Evolutionary conservation across 2,329 filamentous ascomycete genomes (phyloP), one percentile per base, ranked within the genome.

Genomic region (Verticillium isaacii): DNA sequence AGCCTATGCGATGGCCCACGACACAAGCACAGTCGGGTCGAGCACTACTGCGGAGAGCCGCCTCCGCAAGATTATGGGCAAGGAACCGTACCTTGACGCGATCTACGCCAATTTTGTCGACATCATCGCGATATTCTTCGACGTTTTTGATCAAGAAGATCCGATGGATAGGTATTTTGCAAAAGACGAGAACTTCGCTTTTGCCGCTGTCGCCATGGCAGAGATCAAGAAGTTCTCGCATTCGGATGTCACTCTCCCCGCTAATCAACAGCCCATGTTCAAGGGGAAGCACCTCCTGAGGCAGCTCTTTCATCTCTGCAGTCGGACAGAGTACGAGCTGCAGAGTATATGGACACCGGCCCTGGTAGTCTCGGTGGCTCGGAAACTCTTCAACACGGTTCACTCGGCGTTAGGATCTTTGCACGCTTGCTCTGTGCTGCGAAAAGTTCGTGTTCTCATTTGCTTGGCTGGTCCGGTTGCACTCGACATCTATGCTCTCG

Each of bases 181-280:
- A 14, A 89, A 84, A 65, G 82, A 86, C 17, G 76, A 84, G 17
- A 77, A 77, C 1, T 87, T 91, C 60, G 72, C 75, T 1, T 81
- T 85, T 60, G 88, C 92, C 3, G 83, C 84, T 2, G 77, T 86
- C 32, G 85, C 84, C 34, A 83, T 96, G 75, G 77, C 79, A 17
- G 81, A 85, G 32, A 97, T 99, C 70, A 89, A 87, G 66, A 75
- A 73, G 3, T 87, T 89, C 66, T 86, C 90, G 34, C 80, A 88
- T 65, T 93, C 93, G 0, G 77, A 80, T 2, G 82, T 85, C 32
- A 75, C 78, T 14, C 78, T 97, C 8, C 90, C 92, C 3, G 80
- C 89, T 12, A 91, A 89, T 61, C 93, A 97, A 67, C 93, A 98
- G 69, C 95, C 95, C 3, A 88, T 87, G 60, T 98, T 97, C 76